phyloP scores from a whole-genome alignment of 2,329 filamentous ascomycete species.

The Botrytis cinerea region DNA sequence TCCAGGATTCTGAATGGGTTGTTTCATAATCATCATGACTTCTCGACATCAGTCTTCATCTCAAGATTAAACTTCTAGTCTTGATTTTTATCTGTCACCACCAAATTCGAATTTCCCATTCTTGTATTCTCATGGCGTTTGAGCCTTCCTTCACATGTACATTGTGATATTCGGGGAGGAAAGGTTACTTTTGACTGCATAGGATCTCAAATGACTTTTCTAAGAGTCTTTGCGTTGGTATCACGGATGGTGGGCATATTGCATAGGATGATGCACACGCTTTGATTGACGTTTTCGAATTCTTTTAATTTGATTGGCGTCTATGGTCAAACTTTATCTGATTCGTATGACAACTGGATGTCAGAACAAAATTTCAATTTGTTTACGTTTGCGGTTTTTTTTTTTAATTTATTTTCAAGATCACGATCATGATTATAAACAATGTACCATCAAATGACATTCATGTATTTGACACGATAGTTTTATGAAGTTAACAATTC shows the following conservation, averaged over 20 bases:
- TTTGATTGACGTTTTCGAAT: conserved; percentile 3
- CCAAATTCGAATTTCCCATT: conserved; percentile 10
- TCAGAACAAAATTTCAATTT: conserved; percentile 6
- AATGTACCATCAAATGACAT: conserved; percentile 14
- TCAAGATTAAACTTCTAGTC: conserved; percentile 14
- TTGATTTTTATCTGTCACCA: conserved; percentile 8
- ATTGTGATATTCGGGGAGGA: conserved; percentile 21
- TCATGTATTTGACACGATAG: neutral
- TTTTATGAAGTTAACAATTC: neutral
- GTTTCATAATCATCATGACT: conserved; percentile 33
- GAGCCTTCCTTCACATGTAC: conserved; percentile 24
- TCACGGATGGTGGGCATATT: conserved; percentile 25
- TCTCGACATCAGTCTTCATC: neutral
- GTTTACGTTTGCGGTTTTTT: neutral
- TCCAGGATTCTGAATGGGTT: conserved; percentile 41
- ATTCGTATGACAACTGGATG: conserved; percentile 10
- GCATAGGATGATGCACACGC: conserved; percentile 22
- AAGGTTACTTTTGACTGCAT: conserved; percentile 21
- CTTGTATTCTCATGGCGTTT: conserved; percentile 25
- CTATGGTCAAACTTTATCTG: conserved; percentile 13
- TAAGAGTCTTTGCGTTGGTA: conserved; percentile 23
- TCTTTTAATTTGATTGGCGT: conserved; percentile 20
- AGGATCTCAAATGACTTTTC: conserved; percentile 18
- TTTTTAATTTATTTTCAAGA: conserved; percentile 14
- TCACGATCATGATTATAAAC: conserved; percentile 3